Evolutionary conservation across 495 filamentous ascomycete species (phyloP).

Genomic region (Xylaria acuta): DNA sequence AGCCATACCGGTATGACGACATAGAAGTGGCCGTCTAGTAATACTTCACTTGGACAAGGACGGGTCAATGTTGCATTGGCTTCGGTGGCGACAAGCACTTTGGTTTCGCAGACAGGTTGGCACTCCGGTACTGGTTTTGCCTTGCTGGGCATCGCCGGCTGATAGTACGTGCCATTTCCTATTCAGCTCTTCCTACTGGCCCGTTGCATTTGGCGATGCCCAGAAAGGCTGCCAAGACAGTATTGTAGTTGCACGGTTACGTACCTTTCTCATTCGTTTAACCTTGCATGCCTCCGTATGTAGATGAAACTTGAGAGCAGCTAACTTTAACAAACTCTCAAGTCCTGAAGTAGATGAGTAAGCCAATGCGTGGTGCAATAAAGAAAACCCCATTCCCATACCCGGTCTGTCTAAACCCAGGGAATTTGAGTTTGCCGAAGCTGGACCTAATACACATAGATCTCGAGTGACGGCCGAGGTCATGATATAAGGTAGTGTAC

Average conservation of each 20-base stretch:
- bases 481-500: too few species aligned
- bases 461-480: background rate
- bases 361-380: background rate
- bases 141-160: background rate
- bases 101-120: background rate
- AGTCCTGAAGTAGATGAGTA: background rate
- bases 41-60: background rate
- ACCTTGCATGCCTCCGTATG: background rate
- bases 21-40: background rate
- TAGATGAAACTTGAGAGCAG: background rate
- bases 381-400: background rate
- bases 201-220: background rate
- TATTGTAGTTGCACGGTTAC: background rate
- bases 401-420: background rate
- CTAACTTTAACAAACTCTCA: background rate
- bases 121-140: background rate
- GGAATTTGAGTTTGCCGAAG: background rate
- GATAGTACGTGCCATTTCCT: background rate
- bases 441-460: background rate
- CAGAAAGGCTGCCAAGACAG: background rate
- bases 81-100: background rate
- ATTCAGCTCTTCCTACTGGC: background rate
- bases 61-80: background rate
- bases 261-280: background rate
- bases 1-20: constrained; percentile 10